Evolutionary conservation across 2,329 filamentous ascomycete genomes (phyloP).

Genomic region (Lojkania enalia): DNA sequence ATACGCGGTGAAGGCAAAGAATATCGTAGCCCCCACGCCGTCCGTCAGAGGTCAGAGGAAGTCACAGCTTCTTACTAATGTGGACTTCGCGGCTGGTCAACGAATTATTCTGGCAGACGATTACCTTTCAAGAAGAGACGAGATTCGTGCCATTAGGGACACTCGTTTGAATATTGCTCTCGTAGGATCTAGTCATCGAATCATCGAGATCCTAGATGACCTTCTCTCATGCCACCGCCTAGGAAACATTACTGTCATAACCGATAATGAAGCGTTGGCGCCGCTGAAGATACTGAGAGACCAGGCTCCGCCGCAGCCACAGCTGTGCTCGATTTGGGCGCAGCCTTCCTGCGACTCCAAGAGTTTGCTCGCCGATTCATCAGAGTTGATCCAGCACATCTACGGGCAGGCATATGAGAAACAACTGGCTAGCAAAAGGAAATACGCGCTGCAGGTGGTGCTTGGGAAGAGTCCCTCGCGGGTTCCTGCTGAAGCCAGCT

Average conservation of each 20-base stretch:
- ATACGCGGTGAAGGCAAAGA: conserved; percentile 30
- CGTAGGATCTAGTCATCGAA: conserved; percentile 34
- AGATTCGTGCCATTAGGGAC: conserved; percentile 32
- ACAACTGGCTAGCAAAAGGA: conserved; percentile 37
- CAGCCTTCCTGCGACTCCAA: conserved; percentile 29
- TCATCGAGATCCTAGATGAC: conserved; percentile 39
- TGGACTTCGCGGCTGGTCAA: conserved; percentile 38
- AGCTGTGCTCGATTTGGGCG: conserved; percentile 42
- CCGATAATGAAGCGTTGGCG: conserved; percentile 36
- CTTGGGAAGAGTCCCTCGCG: conserved; percentile 29
- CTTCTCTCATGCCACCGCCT: conserved; percentile 37
- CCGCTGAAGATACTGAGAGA: conserved; percentile 32
- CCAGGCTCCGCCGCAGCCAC: conserved; percentile 30
- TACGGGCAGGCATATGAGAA: conserved; percentile 43
- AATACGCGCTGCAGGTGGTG: conserved; percentile 32
- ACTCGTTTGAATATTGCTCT: conserved; percentile 34
- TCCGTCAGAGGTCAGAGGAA: conserved; percentile 17
- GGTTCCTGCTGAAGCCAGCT: conserved; percentile 27
- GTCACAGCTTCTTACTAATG: conserved; percentile 23
- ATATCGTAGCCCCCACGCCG: conserved; percentile 27
- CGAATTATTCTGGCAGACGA: conserved; percentile 38
- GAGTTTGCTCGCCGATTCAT: conserved; percentile 23
- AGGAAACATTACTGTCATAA: conserved; percentile 41
- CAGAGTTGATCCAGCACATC: conserved; percentile 38
- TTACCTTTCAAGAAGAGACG: conserved; percentile 36